Evolutionary conservation across 2,329 filamentous ascomycete species (phyloP).

Genomic region (Beauveria scarabaeidicola): DNA sequence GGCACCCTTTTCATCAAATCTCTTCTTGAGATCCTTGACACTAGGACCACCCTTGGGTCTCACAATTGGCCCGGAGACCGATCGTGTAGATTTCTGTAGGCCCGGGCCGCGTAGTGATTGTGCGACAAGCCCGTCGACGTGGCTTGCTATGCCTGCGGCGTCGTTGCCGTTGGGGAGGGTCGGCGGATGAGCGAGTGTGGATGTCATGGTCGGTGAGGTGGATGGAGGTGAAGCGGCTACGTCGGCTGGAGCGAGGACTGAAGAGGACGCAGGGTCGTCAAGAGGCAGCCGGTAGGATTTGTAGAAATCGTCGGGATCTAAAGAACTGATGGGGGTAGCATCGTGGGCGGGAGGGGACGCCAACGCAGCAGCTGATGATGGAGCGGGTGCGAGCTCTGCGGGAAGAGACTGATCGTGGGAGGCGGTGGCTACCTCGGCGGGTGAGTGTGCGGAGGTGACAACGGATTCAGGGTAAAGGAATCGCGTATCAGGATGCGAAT

Average conservation of each 20-base stretch:
- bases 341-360: constrained; percentile 22
- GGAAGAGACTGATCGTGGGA: constrained; percentile 4
- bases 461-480: background rate
- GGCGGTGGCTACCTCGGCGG: constrained; percentile 16
- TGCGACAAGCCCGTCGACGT: constrained; percentile 31
- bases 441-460: constrained; percentile 21
- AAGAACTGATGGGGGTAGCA: constrained; percentile 32
- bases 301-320: constrained; percentile 50
- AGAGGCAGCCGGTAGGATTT: constrained; percentile 35
- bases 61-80: constrained; percentile 48
- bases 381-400: constrained; percentile 11
- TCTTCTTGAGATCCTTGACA: constrained; percentile 71
- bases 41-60: constrained; percentile 47
- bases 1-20: constrained; percentile 58
- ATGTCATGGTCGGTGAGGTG: constrained; percentile 21
- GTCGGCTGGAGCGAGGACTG: constrained; percentile 22
- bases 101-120: constrained; percentile 31
- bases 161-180: constrained; percentile 44
- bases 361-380: background rate
- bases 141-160: constrained; percentile 39
- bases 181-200: constrained; percentile 34
- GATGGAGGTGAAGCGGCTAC: background rate
- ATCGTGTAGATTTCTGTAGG: constrained; percentile 37
- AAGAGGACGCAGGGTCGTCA: constrained; percentile 15
- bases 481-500: constrained; percentile 7